phyloP scores from a whole-genome alignment of 768 basidiomycete genomes.

The Termitomyces sp. region DNA sequence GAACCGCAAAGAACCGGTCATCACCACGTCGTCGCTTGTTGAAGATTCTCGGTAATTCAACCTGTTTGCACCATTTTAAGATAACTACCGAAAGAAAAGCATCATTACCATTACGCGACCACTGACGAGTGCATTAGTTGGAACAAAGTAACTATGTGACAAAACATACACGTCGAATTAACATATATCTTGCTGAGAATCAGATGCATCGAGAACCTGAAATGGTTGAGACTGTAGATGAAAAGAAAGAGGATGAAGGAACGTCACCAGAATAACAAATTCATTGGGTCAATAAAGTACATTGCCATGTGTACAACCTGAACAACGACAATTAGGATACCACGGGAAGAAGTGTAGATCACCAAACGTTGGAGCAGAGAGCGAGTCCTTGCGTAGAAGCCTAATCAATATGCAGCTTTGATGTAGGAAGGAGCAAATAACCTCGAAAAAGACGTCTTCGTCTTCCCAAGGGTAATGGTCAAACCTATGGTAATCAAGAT shows the following conservation, averaged over 20 bases:
- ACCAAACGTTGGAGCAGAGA: conserved; percentile 8
- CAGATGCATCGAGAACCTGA: conserved; percentile 6
- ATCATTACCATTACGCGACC: neutral
- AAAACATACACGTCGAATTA: conserved; percentile 7
- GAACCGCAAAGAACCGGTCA: neutral
- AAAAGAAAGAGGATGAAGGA: neutral
- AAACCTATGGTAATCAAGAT: conserved; percentile 7
- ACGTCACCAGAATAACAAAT: conserved; percentile 3
- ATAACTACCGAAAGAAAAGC: neutral
- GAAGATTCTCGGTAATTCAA: neutral
- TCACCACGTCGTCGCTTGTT: neutral
- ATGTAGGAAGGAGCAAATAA: neutral
- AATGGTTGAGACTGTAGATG: neutral
- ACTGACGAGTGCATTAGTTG: neutral
- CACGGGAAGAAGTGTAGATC: conserved; percentile 6
- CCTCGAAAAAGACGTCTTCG: neutral
- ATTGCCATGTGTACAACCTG: conserved; percentile 12
- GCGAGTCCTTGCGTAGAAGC: neutral
- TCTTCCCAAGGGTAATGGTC: neutral
- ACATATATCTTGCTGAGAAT: conserved; percentile 9
- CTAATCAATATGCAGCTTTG: neutral
- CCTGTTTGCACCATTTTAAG: neutral
- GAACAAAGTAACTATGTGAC: neutral
- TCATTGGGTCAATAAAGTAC: conserved; percentile 3
- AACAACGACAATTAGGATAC: conserved; percentile 1